A percentile compares a stretch with the other conserved stretches of the same genome.
These are phyloP conservation scores for Cryptomeria japonica DNA, from an alignment of 75 land plant genomes.

Conservation along the genomic window DNA sequence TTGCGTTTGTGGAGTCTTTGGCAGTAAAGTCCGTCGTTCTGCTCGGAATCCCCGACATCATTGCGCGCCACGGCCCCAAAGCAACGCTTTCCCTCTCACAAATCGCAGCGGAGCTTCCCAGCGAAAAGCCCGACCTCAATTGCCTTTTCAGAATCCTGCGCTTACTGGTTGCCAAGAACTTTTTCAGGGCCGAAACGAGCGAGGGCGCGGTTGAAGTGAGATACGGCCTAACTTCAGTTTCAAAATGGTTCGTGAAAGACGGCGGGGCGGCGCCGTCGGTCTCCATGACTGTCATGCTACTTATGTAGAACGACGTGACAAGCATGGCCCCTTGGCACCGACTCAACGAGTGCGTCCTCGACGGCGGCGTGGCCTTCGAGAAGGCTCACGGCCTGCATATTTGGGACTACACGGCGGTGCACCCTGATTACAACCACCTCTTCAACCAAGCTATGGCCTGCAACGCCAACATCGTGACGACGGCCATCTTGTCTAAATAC, in stretches of 20 bases:
- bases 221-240: conserved; percentile 33
- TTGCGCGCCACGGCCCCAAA: too few species aligned
- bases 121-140: conserved; percentile 14
- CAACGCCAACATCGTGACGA: conserved; percentile 20
- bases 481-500: too few species aligned
- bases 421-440: conserved; percentile 10
- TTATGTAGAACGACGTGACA: conserved; percentile 15
- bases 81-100: too few species aligned
- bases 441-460: conserved; percentile 38
- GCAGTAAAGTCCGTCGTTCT: too few species aligned
- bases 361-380: background rate
- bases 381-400: conserved; percentile 10
- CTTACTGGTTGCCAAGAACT: conserved; percentile 28
- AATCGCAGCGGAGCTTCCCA: conserved; percentile 17
- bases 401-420: background rate
- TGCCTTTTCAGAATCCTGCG: conserved; percentile 53
- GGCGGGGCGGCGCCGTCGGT: background rate
- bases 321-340: conserved; percentile 28
- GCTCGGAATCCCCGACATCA: too few species aligned
- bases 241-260: conserved; percentile 30
- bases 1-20: too few species aligned
- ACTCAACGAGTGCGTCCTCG: conserved; percentile 22
- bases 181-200: too few species aligned
- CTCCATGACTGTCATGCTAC: conserved; percentile 25
- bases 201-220: background rate